Conservation (phyloP, 2,329 filamentous ascomycete species). For the Aspergillus awamori region DNA sequence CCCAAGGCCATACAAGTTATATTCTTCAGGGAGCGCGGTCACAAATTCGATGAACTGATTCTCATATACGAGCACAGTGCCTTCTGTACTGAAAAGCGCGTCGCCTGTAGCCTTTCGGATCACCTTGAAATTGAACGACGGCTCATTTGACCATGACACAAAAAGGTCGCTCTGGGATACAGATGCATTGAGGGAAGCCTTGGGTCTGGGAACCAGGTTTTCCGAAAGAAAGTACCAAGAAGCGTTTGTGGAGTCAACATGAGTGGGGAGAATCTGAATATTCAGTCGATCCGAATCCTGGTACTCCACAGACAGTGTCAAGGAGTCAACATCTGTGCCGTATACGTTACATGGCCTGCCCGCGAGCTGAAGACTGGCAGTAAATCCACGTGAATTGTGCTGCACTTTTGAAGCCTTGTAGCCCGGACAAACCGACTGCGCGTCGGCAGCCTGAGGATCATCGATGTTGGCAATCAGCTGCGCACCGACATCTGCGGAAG, state of each 20-base stretch:
- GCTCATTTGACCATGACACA: constrained; percentile 60
- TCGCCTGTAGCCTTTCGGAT: constrained; percentile 64
- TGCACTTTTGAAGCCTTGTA: constrained; percentile 58
- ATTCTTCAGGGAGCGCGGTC: constrained; percentile 66
- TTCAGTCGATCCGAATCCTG: constrained; percentile 68
- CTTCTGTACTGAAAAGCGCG: constrained; percentile 67
- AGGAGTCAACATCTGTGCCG: constrained; percentile 69
- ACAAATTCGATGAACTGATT: constrained; percentile 77
- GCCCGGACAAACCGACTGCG: constrained; percentile 65
- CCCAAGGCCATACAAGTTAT: constrained; percentile 75
- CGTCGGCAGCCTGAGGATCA: constrained; percentile 65
- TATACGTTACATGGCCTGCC: constrained; percentile 70
- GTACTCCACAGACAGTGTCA: constrained; percentile 70
- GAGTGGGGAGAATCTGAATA: constrained; percentile 69
- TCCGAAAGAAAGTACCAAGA: constrained; percentile 71
- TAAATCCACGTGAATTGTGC: constrained; percentile 52
- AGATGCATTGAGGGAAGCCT: constrained; percentile 46
- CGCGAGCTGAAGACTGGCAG: constrained; percentile 55
- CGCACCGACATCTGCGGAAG: constrained; percentile 50
- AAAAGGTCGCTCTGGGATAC: constrained; percentile 48
- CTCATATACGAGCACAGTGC: constrained; percentile 69
- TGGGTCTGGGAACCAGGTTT: constrained; percentile 62
- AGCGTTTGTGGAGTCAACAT: constrained; percentile 62
- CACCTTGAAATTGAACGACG: constrained; percentile 60
- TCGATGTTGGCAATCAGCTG: constrained; percentile 64